Conservation (phyloP, 176 grass and related monocot genomes). For the Hyparrhenia diplandra region DNA sequence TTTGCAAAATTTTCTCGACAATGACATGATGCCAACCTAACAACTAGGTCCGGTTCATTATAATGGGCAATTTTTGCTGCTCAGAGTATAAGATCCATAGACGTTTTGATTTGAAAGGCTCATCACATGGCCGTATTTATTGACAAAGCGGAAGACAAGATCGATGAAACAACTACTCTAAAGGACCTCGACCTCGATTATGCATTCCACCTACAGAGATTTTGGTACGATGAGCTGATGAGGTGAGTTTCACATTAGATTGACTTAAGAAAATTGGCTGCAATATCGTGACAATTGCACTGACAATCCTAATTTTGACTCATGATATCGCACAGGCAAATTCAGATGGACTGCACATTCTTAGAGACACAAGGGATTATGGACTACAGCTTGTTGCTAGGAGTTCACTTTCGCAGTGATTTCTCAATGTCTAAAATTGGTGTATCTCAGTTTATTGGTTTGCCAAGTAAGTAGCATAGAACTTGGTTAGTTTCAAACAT, state of each 20-base stretch:
- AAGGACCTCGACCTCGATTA: slow-evolving; percentile 73
- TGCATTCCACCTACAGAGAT: slow-evolving; percentile 57
- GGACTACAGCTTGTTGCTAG: slow-evolving; percentile 75
- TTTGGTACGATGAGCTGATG: slow-evolving; percentile 53
- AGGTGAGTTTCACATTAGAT: slow-evolving; percentile 41
- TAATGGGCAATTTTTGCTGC: slow-evolving; percentile 71
- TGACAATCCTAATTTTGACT: not conserved
- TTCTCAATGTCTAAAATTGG: slow-evolving; percentile 44
- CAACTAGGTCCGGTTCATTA: slow-evolving; percentile 62
- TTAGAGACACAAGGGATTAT: slow-evolving; percentile 71
- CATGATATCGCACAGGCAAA: slow-evolving; percentile 47
- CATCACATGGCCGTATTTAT: slow-evolving; percentile 63
- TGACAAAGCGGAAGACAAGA: slow-evolving; percentile 46
- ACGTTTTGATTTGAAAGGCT: slow-evolving; percentile 76
- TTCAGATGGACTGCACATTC: slow-evolving; percentile 64
- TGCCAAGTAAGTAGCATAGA: slow-evolving; percentile 50
- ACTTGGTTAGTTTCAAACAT: not conserved
- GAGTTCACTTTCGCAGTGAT: slow-evolving; percentile 64
- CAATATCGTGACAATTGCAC: not conserved
- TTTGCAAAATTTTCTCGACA: not conserved
- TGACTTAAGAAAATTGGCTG: not conserved
- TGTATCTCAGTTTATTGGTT: slow-evolving; percentile 32
- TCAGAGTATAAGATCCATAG: slow-evolving; percentile 69
- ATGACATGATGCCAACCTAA: not conserved
- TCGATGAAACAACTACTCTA: slow-evolving; percentile 59